Evolutionary conservation across 148 eudicot genomes (phyloP).

Genomic region (Mesembryanthemum crystallinum): DNA sequence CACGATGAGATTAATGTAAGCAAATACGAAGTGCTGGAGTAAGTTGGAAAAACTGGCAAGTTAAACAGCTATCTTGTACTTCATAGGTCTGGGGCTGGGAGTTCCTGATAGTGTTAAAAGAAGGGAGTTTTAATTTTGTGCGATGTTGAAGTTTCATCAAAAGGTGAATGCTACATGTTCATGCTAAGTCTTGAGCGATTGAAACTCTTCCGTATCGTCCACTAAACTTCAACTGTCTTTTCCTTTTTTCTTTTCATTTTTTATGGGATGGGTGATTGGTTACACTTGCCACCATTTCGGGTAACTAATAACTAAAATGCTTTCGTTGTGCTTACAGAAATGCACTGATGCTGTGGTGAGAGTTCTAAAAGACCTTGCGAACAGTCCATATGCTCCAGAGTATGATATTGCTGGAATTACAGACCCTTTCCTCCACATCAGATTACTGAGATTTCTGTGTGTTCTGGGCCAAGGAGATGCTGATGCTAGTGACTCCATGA

Average conservation of each 20-base stretch:
- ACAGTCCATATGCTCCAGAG: slow-evolving; percentile 97
- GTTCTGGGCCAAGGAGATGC: slow-evolving; percentile 92
- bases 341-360: slow-evolving; percentile 84
- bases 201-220: not conserved
- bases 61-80: too few species aligned
- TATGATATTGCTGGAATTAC: slow-evolving; percentile 89
- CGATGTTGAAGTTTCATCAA: not conserved
- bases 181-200: not conserved
- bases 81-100: not conserved
- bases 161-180: slow-evolving; percentile 3
- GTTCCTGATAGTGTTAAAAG: not conserved
- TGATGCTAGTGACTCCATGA: slow-evolving; percentile 95
- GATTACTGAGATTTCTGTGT: slow-evolving; percentile 75
- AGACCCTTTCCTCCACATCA: slow-evolving; percentile 93
- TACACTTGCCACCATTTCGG: not conserved
- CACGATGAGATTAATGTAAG: not conserved
- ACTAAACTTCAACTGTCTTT: not conserved
- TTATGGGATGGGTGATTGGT: not conserved
- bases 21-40: not conserved
- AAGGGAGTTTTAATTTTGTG: not conserved
- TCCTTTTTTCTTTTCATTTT: not conserved
- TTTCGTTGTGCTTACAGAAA: slow-evolving; percentile 52
- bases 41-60: not conserved
- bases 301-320: not conserved
- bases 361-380: slow-evolving; percentile 80